Conservation (phyloP, 306 rosid species). For the Corylus americana region DNA sequence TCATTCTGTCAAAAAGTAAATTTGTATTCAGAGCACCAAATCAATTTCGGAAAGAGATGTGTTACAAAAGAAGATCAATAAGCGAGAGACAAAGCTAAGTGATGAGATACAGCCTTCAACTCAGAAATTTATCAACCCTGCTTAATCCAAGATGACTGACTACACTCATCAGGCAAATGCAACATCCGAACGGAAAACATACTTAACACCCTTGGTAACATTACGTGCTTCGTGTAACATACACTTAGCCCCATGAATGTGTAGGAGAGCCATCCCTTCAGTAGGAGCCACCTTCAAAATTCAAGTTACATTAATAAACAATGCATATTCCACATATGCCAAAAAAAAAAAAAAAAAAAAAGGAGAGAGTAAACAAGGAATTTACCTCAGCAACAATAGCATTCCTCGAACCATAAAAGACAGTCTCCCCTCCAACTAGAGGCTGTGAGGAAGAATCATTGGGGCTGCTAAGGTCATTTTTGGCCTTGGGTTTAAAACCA, state of each 20-base stretch:
- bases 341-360: background rate
- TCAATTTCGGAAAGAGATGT: constrained; percentile 6
- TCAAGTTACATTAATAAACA: constrained; percentile 24
- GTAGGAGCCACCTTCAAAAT: constrained; percentile 69
- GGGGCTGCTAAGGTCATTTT: constrained; percentile 38
- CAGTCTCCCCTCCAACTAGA: constrained; percentile 90
- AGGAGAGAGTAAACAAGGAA: background rate
- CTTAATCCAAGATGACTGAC: constrained; percentile 12
- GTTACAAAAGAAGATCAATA: constrained; percentile 4
- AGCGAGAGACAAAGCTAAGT: background rate
- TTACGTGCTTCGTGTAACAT: constrained; percentile 93
- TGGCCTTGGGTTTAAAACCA: constrained; percentile 52
- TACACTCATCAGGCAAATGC: constrained; percentile 60
- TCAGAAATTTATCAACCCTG: constrained; percentile 26
- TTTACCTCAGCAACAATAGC: constrained; percentile 75
- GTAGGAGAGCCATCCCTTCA: constrained; percentile 94
- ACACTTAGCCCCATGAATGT: constrained; percentile 86
- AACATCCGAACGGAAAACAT: constrained; percentile 84
- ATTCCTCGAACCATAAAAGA: constrained; percentile 84
- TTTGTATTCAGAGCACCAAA: background rate
- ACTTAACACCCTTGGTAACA: constrained; percentile 76
- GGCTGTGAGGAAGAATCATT: constrained; percentile 48
- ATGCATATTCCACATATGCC: constrained; percentile 29
- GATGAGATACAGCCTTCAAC: constrained; percentile 14
- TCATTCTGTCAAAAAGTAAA: constrained; percentile 3